Percentiles rank a stretch among this genome's conserved stretches.
Evolutionary conservation across 176 grass and related monocot species (phyloP).

Genomic region (Urochloa ruziziensis): DNA sequence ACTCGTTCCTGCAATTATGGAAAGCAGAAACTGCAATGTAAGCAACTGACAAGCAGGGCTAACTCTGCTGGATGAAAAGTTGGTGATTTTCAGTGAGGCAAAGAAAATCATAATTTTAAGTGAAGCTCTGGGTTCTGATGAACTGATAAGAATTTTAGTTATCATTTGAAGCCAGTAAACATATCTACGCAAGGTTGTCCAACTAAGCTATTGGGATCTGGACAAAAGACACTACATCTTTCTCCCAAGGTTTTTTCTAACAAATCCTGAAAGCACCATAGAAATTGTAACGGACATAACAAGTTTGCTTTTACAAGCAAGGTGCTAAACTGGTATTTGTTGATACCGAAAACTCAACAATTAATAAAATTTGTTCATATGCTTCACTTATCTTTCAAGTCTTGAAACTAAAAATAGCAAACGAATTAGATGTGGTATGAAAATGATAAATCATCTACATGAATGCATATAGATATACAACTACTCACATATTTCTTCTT

Average conservation of each 20-base stretch:
- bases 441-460: background rate
- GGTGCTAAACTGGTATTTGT: background rate
- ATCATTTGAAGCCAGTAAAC: background rate
- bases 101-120: background rate
- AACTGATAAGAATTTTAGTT: background rate
- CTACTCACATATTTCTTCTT: background rate
- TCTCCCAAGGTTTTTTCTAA: background rate
- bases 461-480: background rate
- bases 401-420: background rate
- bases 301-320: background rate
- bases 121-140: background rate
- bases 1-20: conserved; percentile 49
- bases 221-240: background rate
- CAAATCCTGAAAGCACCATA: background rate
- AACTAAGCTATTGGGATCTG: background rate
- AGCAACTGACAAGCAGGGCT: background rate
- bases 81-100: too few species aligned
- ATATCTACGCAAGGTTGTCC: background rate
- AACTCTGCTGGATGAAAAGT: background rate
- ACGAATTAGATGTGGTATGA: background rate
- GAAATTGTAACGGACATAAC: background rate
- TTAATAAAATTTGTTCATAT: background rate
- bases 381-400: background rate
- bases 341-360: background rate
- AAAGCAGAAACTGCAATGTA: background rate